phyloP scores from a whole-genome alignment of 805 yeast genomes.

The Candida ficus region DNA sequence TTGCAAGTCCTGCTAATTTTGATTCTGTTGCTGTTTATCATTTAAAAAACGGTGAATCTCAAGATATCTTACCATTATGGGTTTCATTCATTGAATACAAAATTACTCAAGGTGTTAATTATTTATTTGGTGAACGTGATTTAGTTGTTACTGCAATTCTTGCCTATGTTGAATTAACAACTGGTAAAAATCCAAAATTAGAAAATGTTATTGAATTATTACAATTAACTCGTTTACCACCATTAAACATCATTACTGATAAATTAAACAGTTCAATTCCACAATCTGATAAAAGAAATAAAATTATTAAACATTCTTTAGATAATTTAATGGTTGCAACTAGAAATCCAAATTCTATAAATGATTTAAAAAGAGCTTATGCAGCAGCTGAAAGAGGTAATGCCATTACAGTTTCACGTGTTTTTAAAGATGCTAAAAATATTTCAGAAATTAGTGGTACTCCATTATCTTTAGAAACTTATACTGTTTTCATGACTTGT shows the following conservation, averaged over 20 bases:
- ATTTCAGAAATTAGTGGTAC: slow-evolving; percentile 25
- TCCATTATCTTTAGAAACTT: slow-evolving; percentile 36
- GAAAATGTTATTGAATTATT: slow-evolving; percentile 13
- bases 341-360: slow-evolving; percentile 20
- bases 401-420: slow-evolving; percentile 10
- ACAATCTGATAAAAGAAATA: slow-evolving; percentile 6
- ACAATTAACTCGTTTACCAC: slow-evolving; percentile 12
- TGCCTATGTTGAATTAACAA: slow-evolving; percentile 16
- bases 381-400: slow-evolving; percentile 16
- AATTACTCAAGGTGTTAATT: slow-evolving; percentile 2
- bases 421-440: slow-evolving; percentile 16
- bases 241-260: background rate
- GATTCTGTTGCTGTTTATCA: slow-evolving; percentile 10
- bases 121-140: background rate
- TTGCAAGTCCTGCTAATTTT: slow-evolving; percentile 13
- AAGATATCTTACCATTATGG: slow-evolving; percentile 19
- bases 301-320: slow-evolving; percentile 4
- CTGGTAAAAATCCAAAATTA: slow-evolving; percentile 5
- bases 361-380: slow-evolving; percentile 14
- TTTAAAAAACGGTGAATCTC: slow-evolving; percentile 11
- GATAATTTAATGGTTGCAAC: slow-evolving; percentile 9
- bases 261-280: slow-evolving; percentile 5
- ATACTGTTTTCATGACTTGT: slow-evolving; percentile 41
- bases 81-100: slow-evolving; percentile 20
- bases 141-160: slow-evolving; percentile 8